Evolutionary conservation across 371 early-diverging fungal genomes (phyloP), one percentile per base, ranked within the genome.

Genomic region (Mortierella sp.): DNA sequence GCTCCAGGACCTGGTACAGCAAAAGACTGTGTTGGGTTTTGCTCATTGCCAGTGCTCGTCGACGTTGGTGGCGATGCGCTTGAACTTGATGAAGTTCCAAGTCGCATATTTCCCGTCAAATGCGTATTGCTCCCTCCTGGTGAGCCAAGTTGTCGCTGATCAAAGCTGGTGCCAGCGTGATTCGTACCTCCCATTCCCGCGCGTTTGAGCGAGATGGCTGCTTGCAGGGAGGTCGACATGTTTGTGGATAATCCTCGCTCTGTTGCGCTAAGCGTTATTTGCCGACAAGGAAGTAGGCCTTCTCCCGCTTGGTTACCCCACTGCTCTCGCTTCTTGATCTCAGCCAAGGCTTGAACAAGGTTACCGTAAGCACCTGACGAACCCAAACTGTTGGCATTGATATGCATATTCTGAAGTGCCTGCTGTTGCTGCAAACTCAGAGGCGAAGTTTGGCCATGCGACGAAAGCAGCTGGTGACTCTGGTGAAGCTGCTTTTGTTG

Each of bases 321-420:
- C 10, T 51, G 55, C 40, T 78, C 73, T 12, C 73, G 69, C 12
- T 54, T 68, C 59, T 69, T 72, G 66, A 78, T 78, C 54, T 78
- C 78, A 3, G 73, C 73, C n/a, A 78, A 40, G 0, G 73, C 66
- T 18, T 73, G 73, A 20, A 68, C 78, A 9, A 78, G 54, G 43
- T 78, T 78, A 24, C 78, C 78, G 45, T 78, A 78, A 1, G 78
- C 70, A 5, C 78, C 78, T 3, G 78, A 78, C 11, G 66, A 54
- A 1, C 78, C 78, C 39, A 78, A 73, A 78, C 70, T 70, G 73
- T 78, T 78, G 32, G 78, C 73, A 35, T 78, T 78, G 20, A 78
- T 64, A 39, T 78, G 78, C 78, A 78, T 78, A 37, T 78, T 78
- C 54, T 73, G 73, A 1, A 78, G 67, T 10, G 60, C 73, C 32